A percentile compares a stretch with the other conserved stretches of the same genome.
phyloP scores from a whole-genome alignment of 768 basidiomycete species.

The Lactifluus hygrophoroides region DNA sequence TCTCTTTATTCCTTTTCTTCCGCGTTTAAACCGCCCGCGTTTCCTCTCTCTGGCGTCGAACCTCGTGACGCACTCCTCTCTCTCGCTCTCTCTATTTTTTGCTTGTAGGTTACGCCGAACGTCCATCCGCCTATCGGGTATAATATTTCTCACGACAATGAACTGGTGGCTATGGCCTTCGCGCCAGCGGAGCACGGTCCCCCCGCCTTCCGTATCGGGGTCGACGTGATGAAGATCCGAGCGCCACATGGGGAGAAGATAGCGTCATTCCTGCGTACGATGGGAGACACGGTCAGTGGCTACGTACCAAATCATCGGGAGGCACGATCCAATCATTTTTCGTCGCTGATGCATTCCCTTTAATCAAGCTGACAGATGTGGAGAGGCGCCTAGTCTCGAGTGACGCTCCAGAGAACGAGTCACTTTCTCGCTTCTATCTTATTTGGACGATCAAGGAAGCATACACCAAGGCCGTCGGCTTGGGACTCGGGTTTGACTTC shows the following conservation, averaged over 20 bases:
- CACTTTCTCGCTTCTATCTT: slow-evolving; percentile 61
- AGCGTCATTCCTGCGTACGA: slow-evolving; percentile 49
- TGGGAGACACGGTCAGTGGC: slow-evolving; percentile 53
- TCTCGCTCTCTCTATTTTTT: neutral
- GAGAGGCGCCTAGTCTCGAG: slow-evolving; percentile 28
- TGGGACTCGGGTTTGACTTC: slow-evolving; percentile 80
- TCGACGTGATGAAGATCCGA: slow-evolving; percentile 75
- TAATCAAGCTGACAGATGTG: slow-evolving; percentile 33
- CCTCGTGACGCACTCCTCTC: neutral
- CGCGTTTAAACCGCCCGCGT: neutral
- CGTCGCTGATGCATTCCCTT: neutral
- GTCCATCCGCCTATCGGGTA: slow-evolving; percentile 55
- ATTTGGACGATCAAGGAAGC: slow-evolving; percentile 91
- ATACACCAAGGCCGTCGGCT: slow-evolving; percentile 80
- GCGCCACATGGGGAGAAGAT: slow-evolving; percentile 52
- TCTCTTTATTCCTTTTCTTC: neutral
- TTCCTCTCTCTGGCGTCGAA: neutral
- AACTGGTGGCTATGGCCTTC: slow-evolving; percentile 58
- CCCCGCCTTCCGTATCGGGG: slow-evolving; percentile 50
- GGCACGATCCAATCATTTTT: no score
- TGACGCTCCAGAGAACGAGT: slow-evolving; percentile 39
- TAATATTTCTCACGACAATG: slow-evolving; percentile 79
- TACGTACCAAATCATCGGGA: neutral
- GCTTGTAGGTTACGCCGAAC: slow-evolving; percentile 35
- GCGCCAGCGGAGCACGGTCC: slow-evolving; percentile 41